phyloP scores from a whole-genome alignment of 2,329 filamentous ascomycete genomes.

The Diplocarpon mali region DNA sequence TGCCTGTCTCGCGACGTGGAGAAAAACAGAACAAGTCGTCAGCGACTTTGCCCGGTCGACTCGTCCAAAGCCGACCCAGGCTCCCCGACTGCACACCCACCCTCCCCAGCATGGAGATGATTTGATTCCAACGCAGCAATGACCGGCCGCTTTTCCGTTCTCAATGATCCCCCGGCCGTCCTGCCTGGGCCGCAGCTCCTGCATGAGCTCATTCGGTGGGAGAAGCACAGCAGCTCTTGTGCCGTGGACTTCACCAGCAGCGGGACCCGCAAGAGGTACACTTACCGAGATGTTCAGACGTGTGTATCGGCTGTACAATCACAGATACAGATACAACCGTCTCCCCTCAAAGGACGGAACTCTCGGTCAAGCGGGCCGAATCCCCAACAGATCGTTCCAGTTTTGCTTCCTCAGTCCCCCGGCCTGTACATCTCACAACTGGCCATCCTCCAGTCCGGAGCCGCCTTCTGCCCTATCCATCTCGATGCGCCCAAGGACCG shows the following conservation, averaged over 20 bases:
- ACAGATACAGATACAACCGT: constrained; percentile 11
- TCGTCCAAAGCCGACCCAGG: too few species aligned
- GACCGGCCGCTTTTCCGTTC: constrained; percentile 36
- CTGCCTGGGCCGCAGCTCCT: constrained; percentile 45
- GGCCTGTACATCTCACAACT: constrained; percentile 68
- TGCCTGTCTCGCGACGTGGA: too few species aligned
- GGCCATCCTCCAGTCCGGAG: constrained; percentile 70
- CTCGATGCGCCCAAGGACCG: constrained; percentile 68
- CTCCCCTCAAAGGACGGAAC: constrained; percentile 2
- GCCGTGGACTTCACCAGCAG: constrained; percentile 56
- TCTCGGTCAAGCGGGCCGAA: too few species aligned
- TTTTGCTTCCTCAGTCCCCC: constrained; percentile 67
- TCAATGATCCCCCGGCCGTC: constrained; percentile 42
- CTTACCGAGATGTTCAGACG: constrained; percentile 32
- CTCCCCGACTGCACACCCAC: too few species aligned
- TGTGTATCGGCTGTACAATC: constrained; percentile 21
- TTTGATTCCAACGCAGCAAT: constrained; percentile 8
- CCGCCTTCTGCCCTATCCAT: constrained; percentile 75
- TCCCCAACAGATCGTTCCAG: constrained; percentile 54
- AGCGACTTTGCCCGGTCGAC: too few species aligned
- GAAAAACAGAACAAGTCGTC: too few species aligned
- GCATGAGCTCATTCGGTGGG: constrained; percentile 49
- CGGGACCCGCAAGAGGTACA: constrained; percentile 26
- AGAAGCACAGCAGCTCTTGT: constrained; percentile 27
- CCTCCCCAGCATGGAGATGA: too few species aligned